phyloP scores from a whole-genome alignment of 2,329 filamentous ascomycete species.

The Colletotrichum siamense region DNA sequence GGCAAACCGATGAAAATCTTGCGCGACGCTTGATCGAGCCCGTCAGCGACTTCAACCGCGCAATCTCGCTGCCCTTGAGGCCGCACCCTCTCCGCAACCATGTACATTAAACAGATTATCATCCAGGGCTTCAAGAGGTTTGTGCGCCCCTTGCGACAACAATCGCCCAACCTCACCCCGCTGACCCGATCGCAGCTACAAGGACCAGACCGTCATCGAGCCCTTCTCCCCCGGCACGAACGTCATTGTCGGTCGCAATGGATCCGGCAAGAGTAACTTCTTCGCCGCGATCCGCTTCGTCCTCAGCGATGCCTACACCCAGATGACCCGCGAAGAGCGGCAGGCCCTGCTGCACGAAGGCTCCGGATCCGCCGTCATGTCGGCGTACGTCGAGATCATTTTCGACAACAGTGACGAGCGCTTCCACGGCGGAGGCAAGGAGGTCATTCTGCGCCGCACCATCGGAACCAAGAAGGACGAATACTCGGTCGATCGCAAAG shows the following conservation, averaged over 20 bases:
- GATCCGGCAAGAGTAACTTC: conserved; percentile 99
- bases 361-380: conserved; percentile 97
- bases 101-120: conserved; percentile 99
- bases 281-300: conserved; percentile 99
- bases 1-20: conserved; percentile 17
- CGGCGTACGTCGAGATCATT: conserved; percentile 98
- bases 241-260: conserved; percentile 98
- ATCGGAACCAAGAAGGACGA: conserved; percentile 99
- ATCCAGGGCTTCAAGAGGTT: conserved; percentile 99
- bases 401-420: conserved; percentile 98
- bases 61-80: conserved; percentile 18
- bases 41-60: conserved; percentile 11
- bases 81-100: conserved; percentile 44
- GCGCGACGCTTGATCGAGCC: neutral
- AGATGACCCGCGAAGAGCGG: conserved; percentile 94
- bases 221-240: conserved; percentile 98
- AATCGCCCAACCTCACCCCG: conserved; percentile 25
- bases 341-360: conserved; percentile 97
- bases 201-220: conserved; percentile 98
- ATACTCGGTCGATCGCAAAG: conserved; percentile 96
- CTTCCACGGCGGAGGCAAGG: conserved; percentile 90
- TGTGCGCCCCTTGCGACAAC: conserved; percentile 50
- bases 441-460: conserved; percentile 88
- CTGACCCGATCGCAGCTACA: conserved; percentile 72
- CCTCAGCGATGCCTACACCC: conserved; percentile 94